Conservation (phyloP, 306 rosid species). For the Sesbania bispinosa region DNA sequence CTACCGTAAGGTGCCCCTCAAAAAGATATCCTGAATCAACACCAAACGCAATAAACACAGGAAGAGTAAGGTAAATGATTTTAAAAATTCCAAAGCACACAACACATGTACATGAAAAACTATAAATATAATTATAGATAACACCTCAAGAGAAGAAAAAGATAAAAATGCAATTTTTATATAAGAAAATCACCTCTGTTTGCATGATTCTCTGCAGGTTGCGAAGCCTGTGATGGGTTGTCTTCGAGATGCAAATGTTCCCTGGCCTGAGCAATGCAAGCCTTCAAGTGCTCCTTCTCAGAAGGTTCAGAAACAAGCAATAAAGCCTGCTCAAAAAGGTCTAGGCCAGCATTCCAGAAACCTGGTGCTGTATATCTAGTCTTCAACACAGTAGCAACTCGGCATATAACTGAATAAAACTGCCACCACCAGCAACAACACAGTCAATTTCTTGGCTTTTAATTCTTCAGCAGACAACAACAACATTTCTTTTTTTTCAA, state of each 20-base stretch:
- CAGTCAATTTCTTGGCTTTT: neutral
- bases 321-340: slow-evolving; percentile 65
- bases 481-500: neutral
- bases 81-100: neutral
- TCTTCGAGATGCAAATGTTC: slow-evolving; percentile 60
- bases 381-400: slow-evolving; percentile 81
- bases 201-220: slow-evolving; percentile 26
- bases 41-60: neutral
- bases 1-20: slow-evolving; percentile 95
- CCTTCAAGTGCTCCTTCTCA: slow-evolving; percentile 54
- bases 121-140: slow-evolving; percentile 1
- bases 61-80: neutral
- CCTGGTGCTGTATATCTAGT: slow-evolving; percentile 81
- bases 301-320: slow-evolving; percentile 49
- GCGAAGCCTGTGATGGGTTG: slow-evolving; percentile 40
- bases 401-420: slow-evolving; percentile 65
- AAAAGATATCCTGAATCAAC: slow-evolving; percentile 72
- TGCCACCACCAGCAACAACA: slow-evolving; percentile 31
- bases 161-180: neutral
- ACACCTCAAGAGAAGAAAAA: neutral
- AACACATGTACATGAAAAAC: neutral
- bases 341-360: slow-evolving; percentile 79
- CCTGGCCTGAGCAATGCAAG: slow-evolving; percentile 65
- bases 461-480: slow-evolving; percentile 16
- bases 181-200: slow-evolving; percentile 45